These are phyloP conservation scores for Pythium biforme DNA, from an alignment of 352 stramenopile species.

Conservation along the genomic window DNA sequence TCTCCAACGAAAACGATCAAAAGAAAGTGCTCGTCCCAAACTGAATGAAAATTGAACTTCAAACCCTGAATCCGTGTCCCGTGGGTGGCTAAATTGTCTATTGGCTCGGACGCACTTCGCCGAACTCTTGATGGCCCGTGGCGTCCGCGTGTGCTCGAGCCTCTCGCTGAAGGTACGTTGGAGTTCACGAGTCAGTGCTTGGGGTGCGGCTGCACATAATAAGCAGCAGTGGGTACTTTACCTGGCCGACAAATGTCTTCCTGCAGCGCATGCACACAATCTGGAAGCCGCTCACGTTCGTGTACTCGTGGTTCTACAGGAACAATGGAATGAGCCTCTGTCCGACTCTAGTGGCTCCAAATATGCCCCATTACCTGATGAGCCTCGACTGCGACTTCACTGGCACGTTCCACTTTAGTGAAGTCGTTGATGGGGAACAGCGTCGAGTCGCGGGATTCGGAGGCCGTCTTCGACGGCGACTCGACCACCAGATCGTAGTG, in stretches of 20 bases:
- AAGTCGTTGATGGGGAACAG: conserved; percentile 87
- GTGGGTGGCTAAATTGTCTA: too few species aligned
- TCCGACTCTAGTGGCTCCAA: neutral
- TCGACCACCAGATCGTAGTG: conserved; percentile 86
- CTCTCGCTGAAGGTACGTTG: conserved; percentile 41
- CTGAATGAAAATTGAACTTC: too few species aligned
- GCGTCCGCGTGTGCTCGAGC: conserved; percentile 56
- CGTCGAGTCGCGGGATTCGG: conserved; percentile 53
- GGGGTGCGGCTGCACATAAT: too few species aligned
- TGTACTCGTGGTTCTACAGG: conserved; percentile 75
- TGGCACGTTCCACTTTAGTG: conserved; percentile 75
- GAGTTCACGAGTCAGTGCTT: too few species aligned
- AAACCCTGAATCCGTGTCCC: too few species aligned
- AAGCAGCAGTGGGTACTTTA: neutral
- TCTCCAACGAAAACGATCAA: neutral
- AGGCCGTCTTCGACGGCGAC: conserved; percentile 38
- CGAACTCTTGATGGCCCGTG: conserved; percentile 75
- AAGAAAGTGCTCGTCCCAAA: conserved; percentile 2
- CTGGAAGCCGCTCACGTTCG: conserved; percentile 66
- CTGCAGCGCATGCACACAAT: conserved; percentile 74
- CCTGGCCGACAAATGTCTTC: conserved; percentile 52
- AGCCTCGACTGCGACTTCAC: conserved; percentile 77
- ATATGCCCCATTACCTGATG: conserved; percentile 44
- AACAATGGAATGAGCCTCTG: neutral
- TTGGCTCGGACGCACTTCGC: conserved; percentile 40